A percentile compares a stretch with the other conserved stretches of the same genome.
phyloP scores from a whole-genome alignment of 148 eudicot species.

The Vaccinium vitisidaea region DNA sequence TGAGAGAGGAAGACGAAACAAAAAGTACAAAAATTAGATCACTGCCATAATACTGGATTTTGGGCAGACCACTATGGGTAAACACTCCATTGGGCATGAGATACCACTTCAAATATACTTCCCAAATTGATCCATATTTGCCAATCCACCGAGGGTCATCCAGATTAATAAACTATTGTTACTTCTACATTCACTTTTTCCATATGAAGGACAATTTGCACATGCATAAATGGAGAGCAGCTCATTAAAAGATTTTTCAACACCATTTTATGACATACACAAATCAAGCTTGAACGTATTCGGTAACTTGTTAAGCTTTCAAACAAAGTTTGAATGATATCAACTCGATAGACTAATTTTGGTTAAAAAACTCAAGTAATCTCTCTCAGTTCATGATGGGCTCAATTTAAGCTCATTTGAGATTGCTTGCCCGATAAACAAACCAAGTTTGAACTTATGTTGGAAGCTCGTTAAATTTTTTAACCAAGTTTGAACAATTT shows the following conservation, averaged over 20 bases:
- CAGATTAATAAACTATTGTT: no score
- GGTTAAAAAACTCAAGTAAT: background rate
- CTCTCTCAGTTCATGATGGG: background rate
- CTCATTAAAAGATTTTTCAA: background rate
- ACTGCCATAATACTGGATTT: no score
- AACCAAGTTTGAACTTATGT: background rate
- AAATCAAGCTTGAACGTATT: background rate
- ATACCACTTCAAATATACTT: no score
- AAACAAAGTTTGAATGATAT: background rate
- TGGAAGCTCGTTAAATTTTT: background rate
- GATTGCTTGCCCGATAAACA: background rate
- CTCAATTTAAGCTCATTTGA: background rate
- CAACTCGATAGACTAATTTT: background rate
- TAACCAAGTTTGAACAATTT: background rate
- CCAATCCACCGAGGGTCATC: no score
- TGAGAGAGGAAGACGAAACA: no score
- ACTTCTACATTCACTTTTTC: no score
- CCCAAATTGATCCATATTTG: no score
- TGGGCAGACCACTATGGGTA: no score
- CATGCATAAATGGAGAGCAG: no score
- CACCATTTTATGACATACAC: background rate
- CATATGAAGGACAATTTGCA: no score
- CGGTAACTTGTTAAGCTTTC: background rate
- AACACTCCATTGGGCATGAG: no score
- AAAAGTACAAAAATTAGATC: no score